A percentile compares a stretch with the other conserved stretches of the same genome.
Conservation (phyloP, 495 filamentous ascomycete genomes). For the Hypomontagnella monticulosa region DNA sequence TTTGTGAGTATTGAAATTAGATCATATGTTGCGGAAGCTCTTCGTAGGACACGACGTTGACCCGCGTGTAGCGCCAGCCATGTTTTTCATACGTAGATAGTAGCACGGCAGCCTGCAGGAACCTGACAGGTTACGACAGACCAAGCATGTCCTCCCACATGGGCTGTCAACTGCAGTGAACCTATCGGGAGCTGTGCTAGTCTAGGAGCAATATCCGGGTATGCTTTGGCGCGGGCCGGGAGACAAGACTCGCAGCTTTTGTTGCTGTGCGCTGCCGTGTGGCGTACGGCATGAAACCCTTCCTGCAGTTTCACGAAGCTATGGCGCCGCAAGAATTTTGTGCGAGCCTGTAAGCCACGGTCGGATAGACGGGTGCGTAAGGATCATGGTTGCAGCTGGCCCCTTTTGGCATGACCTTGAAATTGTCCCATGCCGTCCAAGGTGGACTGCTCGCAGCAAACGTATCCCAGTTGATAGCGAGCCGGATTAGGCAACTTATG, state of each 20-base stretch:
- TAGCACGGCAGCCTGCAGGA: slow-evolving; percentile 27
- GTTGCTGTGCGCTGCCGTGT: slow-evolving; percentile 17
- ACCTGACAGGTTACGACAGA: slow-evolving; percentile 9
- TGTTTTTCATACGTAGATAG: background rate
- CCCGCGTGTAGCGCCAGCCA: slow-evolving; percentile 23
- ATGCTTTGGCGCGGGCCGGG: slow-evolving; percentile 7
- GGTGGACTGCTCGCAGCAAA: background rate
- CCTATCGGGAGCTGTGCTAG: slow-evolving; percentile 29
- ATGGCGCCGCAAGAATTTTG: background rate
- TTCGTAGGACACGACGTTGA: slow-evolving; percentile 10
- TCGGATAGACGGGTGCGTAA: slow-evolving; percentile 3
- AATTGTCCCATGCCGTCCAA: slow-evolving; percentile 7
- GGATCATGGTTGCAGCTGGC: background rate
- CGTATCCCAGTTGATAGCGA: slow-evolving; percentile 3
- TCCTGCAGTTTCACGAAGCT: slow-evolving; percentile 16
- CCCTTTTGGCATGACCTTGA: slow-evolving; percentile 12
- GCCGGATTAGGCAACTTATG: slow-evolving; percentile 6
- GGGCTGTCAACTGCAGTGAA: slow-evolving; percentile 15
- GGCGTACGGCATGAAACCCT: slow-evolving; percentile 31
- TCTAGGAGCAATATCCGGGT: slow-evolving; percentile 24
- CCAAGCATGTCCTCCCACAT: slow-evolving; percentile 24
- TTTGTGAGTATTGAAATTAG: background rate
- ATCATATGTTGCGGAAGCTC: slow-evolving; percentile 16
- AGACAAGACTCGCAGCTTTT: slow-evolving; percentile 2
- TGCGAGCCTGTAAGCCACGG: slow-evolving; percentile 13